Percentiles rank a stretch among this genome's conserved stretches.
These are phyloP conservation scores for Penicillium sp. DNA, from an alignment of 2,329 filamentous ascomycete genomes.

Conservation along the genomic window DNA sequence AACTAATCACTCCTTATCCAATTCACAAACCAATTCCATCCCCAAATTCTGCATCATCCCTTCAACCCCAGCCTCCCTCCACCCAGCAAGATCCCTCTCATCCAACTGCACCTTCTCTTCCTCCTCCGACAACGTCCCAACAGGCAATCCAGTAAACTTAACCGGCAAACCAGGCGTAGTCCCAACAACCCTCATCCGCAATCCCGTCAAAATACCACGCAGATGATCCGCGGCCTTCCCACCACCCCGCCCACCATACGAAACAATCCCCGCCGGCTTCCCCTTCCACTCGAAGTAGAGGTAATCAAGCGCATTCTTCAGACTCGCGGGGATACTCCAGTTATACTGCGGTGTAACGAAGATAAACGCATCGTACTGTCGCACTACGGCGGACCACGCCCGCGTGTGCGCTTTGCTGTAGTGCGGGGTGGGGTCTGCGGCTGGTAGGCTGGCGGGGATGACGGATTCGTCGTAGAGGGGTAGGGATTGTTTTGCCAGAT, in stretches of 20 bases:
- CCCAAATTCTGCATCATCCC: slow-evolving; percentile 29
- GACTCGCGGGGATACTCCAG: slow-evolving; percentile 52
- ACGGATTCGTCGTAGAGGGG: slow-evolving; percentile 43
- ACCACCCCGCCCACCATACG: slow-evolving; percentile 53
- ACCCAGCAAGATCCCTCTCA: slow-evolving; percentile 22
- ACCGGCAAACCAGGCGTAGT: slow-evolving; percentile 33
- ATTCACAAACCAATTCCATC: slow-evolving; percentile 28
- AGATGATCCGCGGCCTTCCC: slow-evolving; percentile 40
- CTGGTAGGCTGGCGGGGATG: slow-evolving; percentile 38
- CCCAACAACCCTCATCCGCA: slow-evolving; percentile 38
- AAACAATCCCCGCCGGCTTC: slow-evolving; percentile 56
- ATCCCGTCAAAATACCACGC: slow-evolving; percentile 33
- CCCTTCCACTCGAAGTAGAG: slow-evolving; percentile 59
- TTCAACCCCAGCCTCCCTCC: slow-evolving; percentile 22
- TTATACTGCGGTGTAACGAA: slow-evolving; percentile 55
- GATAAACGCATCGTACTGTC: slow-evolving; percentile 39
- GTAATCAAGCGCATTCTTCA: slow-evolving; percentile 65
- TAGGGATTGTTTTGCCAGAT: slow-evolving; percentile 34
- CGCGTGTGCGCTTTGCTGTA: slow-evolving; percentile 41
- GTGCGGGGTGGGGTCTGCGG: slow-evolving; percentile 26
- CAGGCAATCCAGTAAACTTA: slow-evolving; percentile 24
- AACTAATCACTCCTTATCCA: slow-evolving; percentile 17
- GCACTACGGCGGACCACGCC: slow-evolving; percentile 40
- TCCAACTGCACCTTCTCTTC: slow-evolving; percentile 24
- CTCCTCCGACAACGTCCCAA: slow-evolving; percentile 25